Percentiles rank a stretch among this genome's conserved stretches.
phyloP scores from a whole-genome alignment of 352 stramenopile species.

The Phytophthora fragariae region DNA sequence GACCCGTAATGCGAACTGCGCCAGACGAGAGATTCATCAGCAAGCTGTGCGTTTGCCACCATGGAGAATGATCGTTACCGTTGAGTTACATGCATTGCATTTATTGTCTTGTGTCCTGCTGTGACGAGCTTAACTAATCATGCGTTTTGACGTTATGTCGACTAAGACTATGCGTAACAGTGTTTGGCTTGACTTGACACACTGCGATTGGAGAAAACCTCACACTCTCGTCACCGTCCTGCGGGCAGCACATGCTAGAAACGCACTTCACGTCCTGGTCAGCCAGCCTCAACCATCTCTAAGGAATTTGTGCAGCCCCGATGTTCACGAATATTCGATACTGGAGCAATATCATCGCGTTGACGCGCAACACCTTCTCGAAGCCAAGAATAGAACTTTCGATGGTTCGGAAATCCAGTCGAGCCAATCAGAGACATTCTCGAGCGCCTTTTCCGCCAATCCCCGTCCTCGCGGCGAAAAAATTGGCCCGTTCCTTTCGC shows the following conservation, averaged over 20 bases:
- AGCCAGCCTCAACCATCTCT: neutral
- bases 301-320: neutral
- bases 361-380: constrained; percentile 26
- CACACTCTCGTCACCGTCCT: constrained; percentile 10
- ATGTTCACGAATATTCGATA: constrained; percentile 43
- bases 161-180: constrained; percentile 9
- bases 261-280: constrained; percentile 19
- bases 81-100: neutral
- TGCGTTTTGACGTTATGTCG: neutral
- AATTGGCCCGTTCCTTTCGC: constrained; percentile 19
- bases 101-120: constrained; percentile 3
- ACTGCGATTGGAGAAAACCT: constrained; percentile 25
- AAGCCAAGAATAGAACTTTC: constrained; percentile 42
- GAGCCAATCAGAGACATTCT: constrained; percentile 21
- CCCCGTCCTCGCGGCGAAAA: constrained; percentile 17
- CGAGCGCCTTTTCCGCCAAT: constrained; percentile 28
- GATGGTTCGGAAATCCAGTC: constrained; percentile 1
- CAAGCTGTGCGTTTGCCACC: too few relatives aligned
- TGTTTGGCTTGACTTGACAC: constrained; percentile 16
- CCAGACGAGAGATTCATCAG: too few relatives aligned
- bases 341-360: neutral
- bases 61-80: neutral
- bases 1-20: neutral
- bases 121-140: constrained; percentile 4
- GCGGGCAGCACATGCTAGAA: neutral